Evolutionary conservation across 2,329 filamentous ascomycete genomes (phyloP), one percentile per base, ranked within the genome.

Genomic region (Chrysosphaeria jannelii): DNA sequence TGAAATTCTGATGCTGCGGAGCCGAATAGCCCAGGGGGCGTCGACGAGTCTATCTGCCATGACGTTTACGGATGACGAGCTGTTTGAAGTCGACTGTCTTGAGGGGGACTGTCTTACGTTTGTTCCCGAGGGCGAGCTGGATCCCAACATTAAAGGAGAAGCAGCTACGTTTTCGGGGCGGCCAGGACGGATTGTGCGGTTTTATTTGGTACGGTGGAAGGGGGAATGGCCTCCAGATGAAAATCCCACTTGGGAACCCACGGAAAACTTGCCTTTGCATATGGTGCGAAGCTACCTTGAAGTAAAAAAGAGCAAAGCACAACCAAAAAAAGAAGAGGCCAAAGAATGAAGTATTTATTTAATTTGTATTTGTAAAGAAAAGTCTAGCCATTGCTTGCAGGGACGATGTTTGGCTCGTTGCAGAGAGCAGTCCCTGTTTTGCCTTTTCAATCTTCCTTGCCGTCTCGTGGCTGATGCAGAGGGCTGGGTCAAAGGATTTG

Each of bases 401-500:
- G n/a, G n/a, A n/a, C n/a, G n/a, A n/a, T n/a, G n/a, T n/a, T n/a
- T n/a, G n/a, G n/a, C n/a, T n/a, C n/a, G n/a, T n/a, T n/a, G n/a
- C n/a, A n/a, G n/a, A n/a, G n/a, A n/a, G n/a, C n/a, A n/a, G n/a
- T n/a, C n/a, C n/a, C n/a, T n/a, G n/a, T n/a, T n/a, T n/a, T n/a
- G n/a, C n/a, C n/a, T n/a, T n/a, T n/a, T n/a, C 44, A 17, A 68
- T 47, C 27, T 50, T 53, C 14, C 41, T 36, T 8, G 51, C 50
- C 1, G 57, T 52, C 8, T 63, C 54, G 13, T 53, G 45, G 31
- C 70, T 78, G 19, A 81, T 59, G 36, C 76, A 89, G 23, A 91
- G 46, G 1, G 58, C 58, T 0, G 69, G 55, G 39, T 93, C 76
- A 23, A 90, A 53, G 11, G 48, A 44, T 30, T 67, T 69, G 18